These are phyloP conservation scores for Extremus antarcticus DNA, from an alignment of 495 filamentous ascomycete species.

Conservation along the genomic window DNA sequence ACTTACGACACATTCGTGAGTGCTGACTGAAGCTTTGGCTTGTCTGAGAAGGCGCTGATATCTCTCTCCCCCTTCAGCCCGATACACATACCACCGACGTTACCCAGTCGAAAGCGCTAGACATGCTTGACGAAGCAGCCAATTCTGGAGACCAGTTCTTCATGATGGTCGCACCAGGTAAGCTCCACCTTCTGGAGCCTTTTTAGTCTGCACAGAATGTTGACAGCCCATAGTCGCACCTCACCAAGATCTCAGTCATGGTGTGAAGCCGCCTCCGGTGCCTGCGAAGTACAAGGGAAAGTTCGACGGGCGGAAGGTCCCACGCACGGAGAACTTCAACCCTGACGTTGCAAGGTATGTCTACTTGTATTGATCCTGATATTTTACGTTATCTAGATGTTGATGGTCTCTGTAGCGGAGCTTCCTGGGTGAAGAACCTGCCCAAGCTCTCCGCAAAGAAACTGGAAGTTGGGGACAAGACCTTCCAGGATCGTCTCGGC, in stretches of 20 bases:
- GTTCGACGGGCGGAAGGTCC: conserved; percentile 36
- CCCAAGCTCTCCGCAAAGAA: conserved; percentile 39
- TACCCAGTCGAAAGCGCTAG: conserved; percentile 47
- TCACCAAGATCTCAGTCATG: conserved; percentile 32
- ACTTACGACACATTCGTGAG: no score
- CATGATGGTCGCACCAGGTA: conserved; percentile 46
- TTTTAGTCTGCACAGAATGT: not conserved
- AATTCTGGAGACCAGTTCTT: conserved; percentile 49
- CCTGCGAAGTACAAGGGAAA: conserved; percentile 9
- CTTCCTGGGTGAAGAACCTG: conserved; percentile 48
- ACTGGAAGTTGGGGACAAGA: conserved; percentile 53
- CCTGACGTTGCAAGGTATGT: conserved; percentile 28
- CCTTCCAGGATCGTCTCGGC: conserved; percentile 50
- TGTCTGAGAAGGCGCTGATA: no score
- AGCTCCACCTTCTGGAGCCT: not conserved
- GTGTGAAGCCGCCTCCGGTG: conserved; percentile 28
- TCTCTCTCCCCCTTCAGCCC: no score
- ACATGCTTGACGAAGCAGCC: conserved; percentile 41
- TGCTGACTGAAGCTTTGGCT: no score
- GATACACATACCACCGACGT: conserved; percentile 48
- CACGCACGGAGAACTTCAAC: conserved; percentile 39
- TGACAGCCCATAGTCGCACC: conserved; percentile 38
- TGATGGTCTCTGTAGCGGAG: conserved; percentile 29
- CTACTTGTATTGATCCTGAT: no score
- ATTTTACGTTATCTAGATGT: not conserved